Conservation (phyloP, 805 yeast species). For the Candida loeiensis region DNA sequence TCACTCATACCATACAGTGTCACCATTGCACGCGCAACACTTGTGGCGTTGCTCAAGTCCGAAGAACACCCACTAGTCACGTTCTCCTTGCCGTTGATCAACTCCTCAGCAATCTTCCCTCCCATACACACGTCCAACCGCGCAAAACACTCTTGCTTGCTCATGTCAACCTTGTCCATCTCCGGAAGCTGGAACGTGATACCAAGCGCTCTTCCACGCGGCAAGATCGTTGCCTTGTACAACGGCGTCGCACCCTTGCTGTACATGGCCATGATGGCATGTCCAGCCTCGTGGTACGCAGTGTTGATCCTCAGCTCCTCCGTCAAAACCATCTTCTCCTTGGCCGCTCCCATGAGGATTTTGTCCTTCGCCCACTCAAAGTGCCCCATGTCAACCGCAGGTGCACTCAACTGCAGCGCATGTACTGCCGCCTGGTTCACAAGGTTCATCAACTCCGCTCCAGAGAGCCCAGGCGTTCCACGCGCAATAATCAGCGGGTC, state of each 20-base stretch:
- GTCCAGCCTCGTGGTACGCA: conserved; percentile 99
- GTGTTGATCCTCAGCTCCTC: conserved; percentile 92
- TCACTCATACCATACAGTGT: conserved; percentile 96
- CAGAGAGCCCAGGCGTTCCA: conserved; percentile 97
- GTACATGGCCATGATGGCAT: conserved; percentile 95
- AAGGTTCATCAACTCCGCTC: conserved; percentile 93
- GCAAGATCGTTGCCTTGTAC: conserved; percentile 94
- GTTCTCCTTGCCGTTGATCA: conserved; percentile 84
- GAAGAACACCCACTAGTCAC: conserved; percentile 95
- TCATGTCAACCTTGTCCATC: conserved; percentile 94
- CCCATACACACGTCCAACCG: conserved; percentile 98
- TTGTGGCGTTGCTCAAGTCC: conserved; percentile 85
- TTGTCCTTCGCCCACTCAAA: conserved; percentile 99
- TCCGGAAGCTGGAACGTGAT: conserved; percentile 96
- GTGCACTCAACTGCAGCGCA: conserved; percentile 90
- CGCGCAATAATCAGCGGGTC: conserved; percentile 90
- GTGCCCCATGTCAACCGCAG: conserved; percentile 84
- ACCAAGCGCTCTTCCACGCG: conserved; percentile 96
- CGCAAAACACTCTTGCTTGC: conserved; percentile 85
- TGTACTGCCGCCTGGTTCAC: conserved; percentile 98
- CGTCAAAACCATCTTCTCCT: conserved; percentile 95
- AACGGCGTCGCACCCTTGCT: conserved; percentile 92
- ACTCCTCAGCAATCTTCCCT: conserved; percentile 95
- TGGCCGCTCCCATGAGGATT: conserved; percentile 96
- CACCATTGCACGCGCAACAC: conserved; percentile 94